Percentiles rank a stretch among this genome's conserved stretches.
phyloP scores from a whole-genome alignment of 768 basidiomycete genomes.

The Lenzites betulinus region DNA sequence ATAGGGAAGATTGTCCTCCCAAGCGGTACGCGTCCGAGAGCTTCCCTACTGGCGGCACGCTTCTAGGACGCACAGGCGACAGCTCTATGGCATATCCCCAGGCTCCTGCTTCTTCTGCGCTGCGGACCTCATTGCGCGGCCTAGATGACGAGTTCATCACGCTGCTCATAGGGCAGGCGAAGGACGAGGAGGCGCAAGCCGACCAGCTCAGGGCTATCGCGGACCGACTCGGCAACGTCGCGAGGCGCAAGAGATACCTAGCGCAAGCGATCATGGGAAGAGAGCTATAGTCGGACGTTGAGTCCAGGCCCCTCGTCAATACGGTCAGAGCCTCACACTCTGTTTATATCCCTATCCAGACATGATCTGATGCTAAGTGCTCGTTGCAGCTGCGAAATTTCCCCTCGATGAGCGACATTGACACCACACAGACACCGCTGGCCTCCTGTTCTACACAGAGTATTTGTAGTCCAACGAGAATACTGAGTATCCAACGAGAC shows the following conservation, averaged over 20 bases:
- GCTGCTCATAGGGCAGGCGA: slow-evolving; percentile 13
- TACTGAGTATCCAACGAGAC: too few species aligned
- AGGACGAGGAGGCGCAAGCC: slow-evolving; percentile 16
- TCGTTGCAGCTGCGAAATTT: neutral
- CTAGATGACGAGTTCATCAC: slow-evolving; percentile 15
- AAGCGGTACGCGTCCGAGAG: neutral
- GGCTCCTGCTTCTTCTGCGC: neutral
- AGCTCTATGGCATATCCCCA: neutral
- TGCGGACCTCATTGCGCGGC: neutral
- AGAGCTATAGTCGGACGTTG: neutral
- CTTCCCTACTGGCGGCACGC: neutral
- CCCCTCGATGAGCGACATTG: too few species aligned
- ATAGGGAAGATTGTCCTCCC: neutral
- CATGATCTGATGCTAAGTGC: neutral
- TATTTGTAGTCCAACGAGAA: too few species aligned
- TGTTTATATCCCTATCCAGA: neutral
- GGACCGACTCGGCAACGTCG: slow-evolving; percentile 8
- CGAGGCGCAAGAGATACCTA: slow-evolving; percentile 11
- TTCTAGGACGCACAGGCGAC: neutral
- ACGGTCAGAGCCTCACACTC: neutral
- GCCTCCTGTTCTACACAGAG: too few species aligned
- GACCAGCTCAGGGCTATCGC: slow-evolving; percentile 14
- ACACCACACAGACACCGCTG: too few species aligned
- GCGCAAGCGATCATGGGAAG: slow-evolving; percentile 1
- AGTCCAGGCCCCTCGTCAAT: neutral